These are phyloP conservation scores for Amauroascus niger DNA, from an alignment of 2,329 filamentous ascomycete genomes.

Conservation along the genomic window DNA sequence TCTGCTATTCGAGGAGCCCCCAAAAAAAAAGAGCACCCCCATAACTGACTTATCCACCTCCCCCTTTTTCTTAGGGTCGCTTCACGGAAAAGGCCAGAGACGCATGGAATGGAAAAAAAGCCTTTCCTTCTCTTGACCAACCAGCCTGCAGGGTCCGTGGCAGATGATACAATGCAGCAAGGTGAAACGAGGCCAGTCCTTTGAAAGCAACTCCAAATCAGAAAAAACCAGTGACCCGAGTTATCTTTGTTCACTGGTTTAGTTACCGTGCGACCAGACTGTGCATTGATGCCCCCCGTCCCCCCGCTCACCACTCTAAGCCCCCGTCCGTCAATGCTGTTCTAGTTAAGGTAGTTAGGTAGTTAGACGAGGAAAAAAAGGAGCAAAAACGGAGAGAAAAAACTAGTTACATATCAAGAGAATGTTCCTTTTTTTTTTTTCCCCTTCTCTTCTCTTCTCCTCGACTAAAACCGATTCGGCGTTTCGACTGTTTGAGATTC, in stretches of 20 bases:
- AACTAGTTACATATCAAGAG: too few relatives aligned
- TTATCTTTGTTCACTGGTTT: too few relatives aligned
- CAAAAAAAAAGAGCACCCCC: too few relatives aligned
- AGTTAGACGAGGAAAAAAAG: neutral
- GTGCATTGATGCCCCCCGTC: too few relatives aligned
- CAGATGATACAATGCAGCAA: slow-evolving; percentile 10
- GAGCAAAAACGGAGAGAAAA: neutral
- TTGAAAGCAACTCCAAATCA: slow-evolving; percentile 3
- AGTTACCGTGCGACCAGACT: neutral
- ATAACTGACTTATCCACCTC: too few relatives aligned
- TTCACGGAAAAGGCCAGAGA: too few relatives aligned
- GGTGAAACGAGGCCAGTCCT: slow-evolving; percentile 8
- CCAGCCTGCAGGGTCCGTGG: slow-evolving; percentile 8
- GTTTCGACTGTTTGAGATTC: slow-evolving; percentile 12
- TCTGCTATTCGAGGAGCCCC: too few relatives aligned
- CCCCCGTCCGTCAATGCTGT: neutral
- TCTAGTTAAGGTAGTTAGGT: neutral
- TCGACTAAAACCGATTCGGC: slow-evolving; percentile 5
- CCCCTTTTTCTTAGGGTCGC: neutral
- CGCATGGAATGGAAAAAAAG: too few relatives aligned
- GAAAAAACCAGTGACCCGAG: neutral
- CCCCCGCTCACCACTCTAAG: neutral
- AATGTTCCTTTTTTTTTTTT: neutral
- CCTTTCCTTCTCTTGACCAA: neutral
- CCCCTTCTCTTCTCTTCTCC: neutral